Evolutionary conservation across 208 protist genomes (phyloP).

Genomic region (Trypanosoma vivax): DNA sequence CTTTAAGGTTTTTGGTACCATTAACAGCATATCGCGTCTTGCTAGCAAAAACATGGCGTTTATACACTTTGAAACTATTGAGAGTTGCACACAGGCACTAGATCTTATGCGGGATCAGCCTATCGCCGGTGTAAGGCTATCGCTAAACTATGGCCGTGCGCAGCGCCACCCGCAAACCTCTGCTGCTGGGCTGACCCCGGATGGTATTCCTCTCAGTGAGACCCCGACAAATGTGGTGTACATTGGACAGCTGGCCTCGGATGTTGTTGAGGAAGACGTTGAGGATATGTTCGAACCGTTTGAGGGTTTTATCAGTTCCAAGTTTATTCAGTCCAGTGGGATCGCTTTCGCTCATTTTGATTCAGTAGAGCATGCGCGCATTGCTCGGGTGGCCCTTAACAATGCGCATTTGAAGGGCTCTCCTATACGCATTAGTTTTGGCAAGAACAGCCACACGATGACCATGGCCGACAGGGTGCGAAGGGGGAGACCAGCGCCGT

Average conservation of each 20-base stretch:
- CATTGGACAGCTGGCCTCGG: conserved; percentile 64
- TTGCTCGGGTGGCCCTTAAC: conserved; percentile 47
- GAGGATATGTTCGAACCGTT: conserved; percentile 60
- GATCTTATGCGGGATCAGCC: conserved; percentile 61
- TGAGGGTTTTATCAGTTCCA: conserved; percentile 82
- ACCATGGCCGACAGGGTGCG: conserved; percentile 62
- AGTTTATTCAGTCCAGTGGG: conserved; percentile 48
- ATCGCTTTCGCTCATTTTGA: conserved; percentile 87
- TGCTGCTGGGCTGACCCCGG: conserved; percentile 11
- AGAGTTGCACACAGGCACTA: conserved; percentile 76
- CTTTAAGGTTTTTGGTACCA: conserved; percentile 72
- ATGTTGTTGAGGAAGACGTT: conserved; percentile 58
- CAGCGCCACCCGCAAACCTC: conserved; percentile 20
- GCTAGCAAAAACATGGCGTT: conserved; percentile 72
- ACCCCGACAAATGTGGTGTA: conserved; percentile 81
- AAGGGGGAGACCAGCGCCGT: conserved; percentile 8
- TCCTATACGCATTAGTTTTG: conserved; percentile 75
- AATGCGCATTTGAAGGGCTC: conserved; percentile 50
- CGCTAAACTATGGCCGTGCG: conserved; percentile 79
- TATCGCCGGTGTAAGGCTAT: conserved; percentile 63
- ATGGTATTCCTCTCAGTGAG: conserved; percentile 60
- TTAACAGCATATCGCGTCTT: conserved; percentile 60
- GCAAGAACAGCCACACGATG: conserved; percentile 70
- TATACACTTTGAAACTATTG: conserved; percentile 75
- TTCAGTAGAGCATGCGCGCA: conserved; percentile 49